Evolutionary conservation across 192 early-diverging fungal species (phyloP), one percentile per base, ranked within the genome.

Genomic region (Coemansia sp.): DNA sequence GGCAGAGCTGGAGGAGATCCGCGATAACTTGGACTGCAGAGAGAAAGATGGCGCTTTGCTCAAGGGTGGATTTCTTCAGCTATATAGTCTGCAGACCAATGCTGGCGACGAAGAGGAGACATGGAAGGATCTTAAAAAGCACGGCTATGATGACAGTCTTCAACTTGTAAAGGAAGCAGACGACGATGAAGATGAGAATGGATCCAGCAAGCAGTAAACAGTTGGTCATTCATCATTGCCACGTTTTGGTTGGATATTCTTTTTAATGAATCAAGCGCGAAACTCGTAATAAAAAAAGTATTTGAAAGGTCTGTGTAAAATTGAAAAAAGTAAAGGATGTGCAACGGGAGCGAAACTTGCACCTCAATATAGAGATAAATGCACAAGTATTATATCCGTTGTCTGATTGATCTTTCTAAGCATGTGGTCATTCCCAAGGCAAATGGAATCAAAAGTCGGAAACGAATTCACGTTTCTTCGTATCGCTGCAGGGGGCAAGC

Each of bases 51-150:
- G 89, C 7, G 31, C 33, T 2, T 65, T 95, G 57, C 87, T 88
- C 2, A 76, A 73, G 22, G 83, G 82, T 38, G 93, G 93, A 7
- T 95, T 93, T 61, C 52, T 91, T 48, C 90, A 95, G 71, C 87
- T 95, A 86, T 92, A 91, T 80, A 88, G 89, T 59, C 68, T 90
- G 54, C 89, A 89, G 67, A 89, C 87, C 4, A 70, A 80, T 18
- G 83, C 85, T 10, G 81, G 81, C 20, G 88, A 90, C 20, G 85
- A 86, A 17, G 86, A 87, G 40, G 90, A 91, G 76, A 93, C 91
- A 20, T 87, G 89, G 85, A 87, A 85, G 50, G 91, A 93, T 68
- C 77, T 93, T 34, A 79, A 85, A 48, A 89, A 85, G 63, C 89
- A 83, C 64, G 81, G 75, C n/a, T 83, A 78, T 52, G 33, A 78